Percentiles rank a stretch among this genome's conserved stretches.
Evolutionary conservation across 768 basidiomycete genomes (phyloP).

Genomic region (Agaricus blazei): DNA sequence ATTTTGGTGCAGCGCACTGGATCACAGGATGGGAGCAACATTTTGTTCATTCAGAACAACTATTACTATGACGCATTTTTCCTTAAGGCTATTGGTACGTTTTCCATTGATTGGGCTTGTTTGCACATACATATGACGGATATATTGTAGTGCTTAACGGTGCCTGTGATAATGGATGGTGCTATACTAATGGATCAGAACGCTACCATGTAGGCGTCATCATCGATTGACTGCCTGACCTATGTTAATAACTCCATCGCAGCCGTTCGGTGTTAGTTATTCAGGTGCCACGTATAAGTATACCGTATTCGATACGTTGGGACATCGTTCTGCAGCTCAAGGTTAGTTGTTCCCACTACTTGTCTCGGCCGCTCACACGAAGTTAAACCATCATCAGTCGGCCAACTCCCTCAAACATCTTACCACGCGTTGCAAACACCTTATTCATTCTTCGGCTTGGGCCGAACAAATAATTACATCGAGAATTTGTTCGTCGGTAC

Average conservation of each 20-base stretch:
- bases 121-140: neutral
- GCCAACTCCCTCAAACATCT: slow-evolving; percentile 88
- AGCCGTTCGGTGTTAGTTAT: slow-evolving; percentile 94
- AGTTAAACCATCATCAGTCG: slow-evolving; percentile 43
- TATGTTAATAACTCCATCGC: slow-evolving; percentile 5
- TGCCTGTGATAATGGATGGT: slow-evolving; percentile 82
- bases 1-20: slow-evolving; percentile 88
- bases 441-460: slow-evolving; percentile 94
- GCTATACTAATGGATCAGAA: slow-evolving; percentile 56
- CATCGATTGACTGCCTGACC: neutral
- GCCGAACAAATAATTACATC: slow-evolving; percentile 98
- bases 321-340: slow-evolving; percentile 86
- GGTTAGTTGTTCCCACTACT: slow-evolving; percentile 34
- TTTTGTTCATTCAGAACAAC: slow-evolving; percentile 91
- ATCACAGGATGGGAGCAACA: slow-evolving; percentile 49
- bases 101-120: neutral
- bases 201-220: slow-evolving; percentile 65
- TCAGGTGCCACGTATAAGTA: slow-evolving; percentile 97
- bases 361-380: slow-evolving; percentile 6
- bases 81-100: slow-evolving; percentile 88
- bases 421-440: slow-evolving; percentile 90
- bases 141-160: slow-evolving; percentile 74
- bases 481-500: slow-evolving; percentile 97
- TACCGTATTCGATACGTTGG: slow-evolving; percentile 89
- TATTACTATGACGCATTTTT: slow-evolving; percentile 99